Evolutionary conservation across 2,329 filamentous ascomycete species (phyloP).

Genomic region (Aureobasidium musti): DNA sequence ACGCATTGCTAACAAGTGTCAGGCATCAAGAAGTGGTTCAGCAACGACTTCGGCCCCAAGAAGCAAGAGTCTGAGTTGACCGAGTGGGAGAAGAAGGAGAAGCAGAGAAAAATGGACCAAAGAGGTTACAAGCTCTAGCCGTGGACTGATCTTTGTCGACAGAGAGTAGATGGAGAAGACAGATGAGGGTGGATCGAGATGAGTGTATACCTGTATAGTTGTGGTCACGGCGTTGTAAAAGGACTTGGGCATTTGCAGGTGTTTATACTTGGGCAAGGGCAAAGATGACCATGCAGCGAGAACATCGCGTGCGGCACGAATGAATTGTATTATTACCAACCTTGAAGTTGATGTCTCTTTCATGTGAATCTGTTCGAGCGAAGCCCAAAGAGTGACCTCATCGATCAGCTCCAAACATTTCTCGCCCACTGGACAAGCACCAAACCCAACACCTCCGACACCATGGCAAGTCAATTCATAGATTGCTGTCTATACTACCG

Average conservation of each 20-base stretch:
- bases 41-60: constrained; percentile 41
- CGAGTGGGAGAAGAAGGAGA: constrained; percentile 19
- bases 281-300: constrained; percentile 2
- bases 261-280: constrained; percentile 14
- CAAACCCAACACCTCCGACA: not conserved
- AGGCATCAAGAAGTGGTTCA: constrained; percentile 43
- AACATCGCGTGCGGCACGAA: constrained; percentile 1
- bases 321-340: constrained; percentile 16
- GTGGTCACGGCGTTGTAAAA: constrained; percentile 24
- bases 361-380: not conserved
- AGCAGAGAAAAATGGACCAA: constrained; percentile 5
- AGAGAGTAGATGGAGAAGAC: not conserved
- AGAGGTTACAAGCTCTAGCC: not conserved
- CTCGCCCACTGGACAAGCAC: not conserved
- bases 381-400: not conserved
- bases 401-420: constrained; percentile 21
- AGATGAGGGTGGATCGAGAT: not conserved
- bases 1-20: not conserved
- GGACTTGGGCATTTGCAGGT: constrained; percentile 24
- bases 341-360: not conserved
- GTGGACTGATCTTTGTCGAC: not conserved
- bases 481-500: not conserved
- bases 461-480: constrained; percentile 20
- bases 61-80: constrained; percentile 26
- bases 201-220: constrained; percentile 19